Evolutionary conservation across 2,329 filamentous ascomycete species (phyloP).

Genomic region (Tolypocladium sp.): DNA sequence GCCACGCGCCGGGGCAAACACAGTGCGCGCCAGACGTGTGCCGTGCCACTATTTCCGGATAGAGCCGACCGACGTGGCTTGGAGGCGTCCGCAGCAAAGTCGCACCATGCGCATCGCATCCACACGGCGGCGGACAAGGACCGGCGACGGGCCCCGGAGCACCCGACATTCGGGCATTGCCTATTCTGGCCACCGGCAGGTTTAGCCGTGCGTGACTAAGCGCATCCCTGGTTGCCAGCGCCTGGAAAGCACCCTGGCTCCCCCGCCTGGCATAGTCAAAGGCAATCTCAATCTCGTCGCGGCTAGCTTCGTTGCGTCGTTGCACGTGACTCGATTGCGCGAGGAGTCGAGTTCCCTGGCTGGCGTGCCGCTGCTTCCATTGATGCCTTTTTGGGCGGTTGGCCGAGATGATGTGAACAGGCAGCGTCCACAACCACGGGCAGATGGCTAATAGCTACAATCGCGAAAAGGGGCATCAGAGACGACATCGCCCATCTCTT

Average conservation of each 20-base stretch:
- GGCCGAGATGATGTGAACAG: neutral
- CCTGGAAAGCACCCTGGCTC: too few relatives aligned
- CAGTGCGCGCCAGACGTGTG: neutral
- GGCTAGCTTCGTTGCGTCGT: neutral
- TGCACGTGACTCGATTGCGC: neutral
- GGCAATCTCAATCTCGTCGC: neutral
- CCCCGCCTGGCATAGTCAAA: neutral
- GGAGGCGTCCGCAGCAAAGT: neutral
- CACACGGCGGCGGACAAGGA: neutral
- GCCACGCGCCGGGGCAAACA: neutral
- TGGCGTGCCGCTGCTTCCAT: neutral
- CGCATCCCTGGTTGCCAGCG: neutral
- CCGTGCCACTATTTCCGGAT: neutral
- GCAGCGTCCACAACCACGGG: neutral
- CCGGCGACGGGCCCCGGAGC: neutral
- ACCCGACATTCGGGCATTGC: neutral
- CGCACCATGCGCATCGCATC: neutral
- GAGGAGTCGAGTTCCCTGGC: neutral
- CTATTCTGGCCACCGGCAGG: neutral
- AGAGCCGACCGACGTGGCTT: neutral
- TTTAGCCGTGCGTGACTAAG: neutral
- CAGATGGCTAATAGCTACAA: too few relatives aligned
- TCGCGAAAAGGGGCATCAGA: neutral
- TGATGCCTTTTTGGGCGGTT: neutral
- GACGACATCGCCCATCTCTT: neutral